Base-by-base conservation (phyloP, 345 rosid genomes). In the Eucalyptus caleyi region DNA sequence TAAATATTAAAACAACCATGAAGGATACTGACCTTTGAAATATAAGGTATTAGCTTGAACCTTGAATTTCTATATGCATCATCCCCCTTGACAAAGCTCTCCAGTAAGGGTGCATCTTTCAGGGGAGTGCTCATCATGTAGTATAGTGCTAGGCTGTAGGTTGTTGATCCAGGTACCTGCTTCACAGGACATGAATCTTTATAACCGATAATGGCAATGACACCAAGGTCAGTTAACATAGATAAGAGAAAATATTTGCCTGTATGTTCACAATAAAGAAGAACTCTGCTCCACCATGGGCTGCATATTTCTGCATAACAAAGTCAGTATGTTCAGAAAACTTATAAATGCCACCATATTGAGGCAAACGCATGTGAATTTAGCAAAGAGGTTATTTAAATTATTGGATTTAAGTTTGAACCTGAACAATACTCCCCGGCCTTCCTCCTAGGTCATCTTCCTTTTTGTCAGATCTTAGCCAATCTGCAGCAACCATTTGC, bases 401-500 rank as follows among this genome's bases (percentile, higher is more conserved):
- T 90, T 67, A 49, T 89, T 89, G 62, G 50, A 19, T 89, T 67
- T 37, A 88, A 77, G 91, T 87, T 45, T 91, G 88, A 77, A 95
- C 97, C 99, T 96, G 99, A 93, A 97, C 99, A 88, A 96, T 94
- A 93, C 99, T 96, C 89, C 95, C 99, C 37, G 97, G 95, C 89
- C 98, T 97, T 67, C 96, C 93, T 50, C 96, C 98, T 50, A 97
- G 95, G 92, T 96, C 98, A 95, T 97, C 99, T 90, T 97, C 99
- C 87, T 96, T 93, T 91, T 96, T 97, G 94, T 96, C 95, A 91
- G 99, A 96, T 91, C 93, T 96, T 65, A 94, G 89, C 99, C 99
- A 97, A 94, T 96, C 99, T 89, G 99, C 99, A 87, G 97, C 99
- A 88, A 97, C 97, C 99, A 96, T 96, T 93, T 95, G 95, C 99